Base-by-base conservation (phyloP, 495 filamentous ascomycete genomes). In the Neurospora sp. region DNA sequence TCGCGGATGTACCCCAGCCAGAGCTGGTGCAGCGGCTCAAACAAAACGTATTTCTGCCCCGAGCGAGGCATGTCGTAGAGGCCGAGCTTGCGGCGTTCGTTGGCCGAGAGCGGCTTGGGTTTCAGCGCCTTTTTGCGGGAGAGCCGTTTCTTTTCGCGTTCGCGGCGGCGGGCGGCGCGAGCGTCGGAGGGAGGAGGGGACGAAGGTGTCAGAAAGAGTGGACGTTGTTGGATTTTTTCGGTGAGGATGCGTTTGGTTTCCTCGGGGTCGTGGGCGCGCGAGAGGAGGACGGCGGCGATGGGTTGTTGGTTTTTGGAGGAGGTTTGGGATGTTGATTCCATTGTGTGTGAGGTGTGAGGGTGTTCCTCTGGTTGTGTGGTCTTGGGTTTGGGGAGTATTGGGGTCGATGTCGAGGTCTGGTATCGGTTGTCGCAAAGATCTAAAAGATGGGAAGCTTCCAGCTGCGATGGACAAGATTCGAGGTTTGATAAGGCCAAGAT, bases 1-100 rank as follows among this genome's bases (percentile, higher is more conserved):
- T 95, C 92, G 74, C 89, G 87, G 81, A 96, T 91, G 82, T 99
- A 98, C 1, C 85, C 88, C 7, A 89, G 75, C 96, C 96, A 99
- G 78, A 99, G 84, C 37, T 74, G 78, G 80, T 97, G 87, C 72
- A 99, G 81, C 0, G 90, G 89, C 74, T 89, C 87, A 80, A 94
- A 99, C 6, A 95, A 85, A 5, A 80, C 86, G 76, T 95, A 93
- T 77, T 92, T 92, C 77, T 87, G 89, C 70, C 89, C 86, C 39
- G 85, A 81, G 72, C 86, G 85, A 0, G 92, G 92, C 3, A 98
- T 85, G 35, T 91, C 87, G 83, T 97, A 91, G 40, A 97, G 82
- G 2, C 88, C 85, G 0, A 91, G 87, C 10, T 82, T 78, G 31
- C 94, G 91, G 78, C 94, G 95, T 79, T 97, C 86, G 42, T 88